Base-by-base conservation (phyloP, 1,139 yeast genomes). In the Yamadazyma spencermartinsiae region DNA sequence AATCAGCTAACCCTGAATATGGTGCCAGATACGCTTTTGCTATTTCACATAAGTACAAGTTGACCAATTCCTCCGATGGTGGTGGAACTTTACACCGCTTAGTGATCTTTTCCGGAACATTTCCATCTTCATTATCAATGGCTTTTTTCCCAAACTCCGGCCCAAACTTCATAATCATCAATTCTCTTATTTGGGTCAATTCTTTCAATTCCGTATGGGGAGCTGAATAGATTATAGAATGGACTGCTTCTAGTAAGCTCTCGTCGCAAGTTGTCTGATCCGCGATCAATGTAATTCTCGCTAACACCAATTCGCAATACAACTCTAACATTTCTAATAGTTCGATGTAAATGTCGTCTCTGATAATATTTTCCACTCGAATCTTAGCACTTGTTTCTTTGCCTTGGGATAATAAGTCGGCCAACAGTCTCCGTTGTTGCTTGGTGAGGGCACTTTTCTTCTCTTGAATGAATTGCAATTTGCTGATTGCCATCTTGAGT, bases 341-440 rank as follows among this genome's bases (percentile, higher is more conserved):
- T 59, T 90, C 97, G 16, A 86, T 78, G 53, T 84, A 80, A 34
- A 87, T 79, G 55, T 90, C 97, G 51, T 87, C 95, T 25, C 92
- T 75, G 19, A 90, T 86, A 42, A 89, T 78, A 52, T 86, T 86
- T 51, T 89, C 96, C 3, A 88, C 95, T 37, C 95, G 66, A 42
- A 89, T 88, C 43, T 77, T 76, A 15, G 96, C 96, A 52, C 90
- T 86, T 39, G 84, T 82, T 48, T 87, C 92, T 55, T 86, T 87
- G 4, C 90, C 89, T 34, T 69, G 73, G 4, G 73, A 67, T 38
- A 89, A 65, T 17, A 88, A 64, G 37, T 84, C 89, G 1, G 96
- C 95, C 65, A 86, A 71, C 61, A 69, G 70, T 42, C 96, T 70
- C 43, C 96, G 69, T 48, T 81, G 87, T 52, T 86, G 94, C 58